These are phyloP conservation scores for Tubosaeta sp. DNA, from an alignment of 768 basidiomycete species.

Conservation along the genomic window DNA sequence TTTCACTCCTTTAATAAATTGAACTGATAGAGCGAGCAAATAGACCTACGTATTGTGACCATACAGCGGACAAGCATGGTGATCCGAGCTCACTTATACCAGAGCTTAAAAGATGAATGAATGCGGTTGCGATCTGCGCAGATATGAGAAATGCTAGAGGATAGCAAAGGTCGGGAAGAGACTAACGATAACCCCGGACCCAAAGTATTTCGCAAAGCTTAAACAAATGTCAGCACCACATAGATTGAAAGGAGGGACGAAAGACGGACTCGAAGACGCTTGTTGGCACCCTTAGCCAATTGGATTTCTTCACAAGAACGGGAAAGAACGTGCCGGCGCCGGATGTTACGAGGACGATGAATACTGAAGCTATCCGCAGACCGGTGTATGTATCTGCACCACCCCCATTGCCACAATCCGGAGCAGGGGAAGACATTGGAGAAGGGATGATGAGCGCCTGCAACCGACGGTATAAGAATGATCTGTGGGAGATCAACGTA, in stretches of 20 bases:
- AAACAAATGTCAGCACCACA: constrained; percentile 3
- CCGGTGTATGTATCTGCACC: constrained; percentile 45
- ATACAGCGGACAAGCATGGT: constrained; percentile 63
- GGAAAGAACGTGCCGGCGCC: constrained; percentile 66
- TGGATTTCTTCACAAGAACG: constrained; percentile 51
- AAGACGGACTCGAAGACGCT: constrained; percentile 61
- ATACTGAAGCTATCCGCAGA: constrained; percentile 68
- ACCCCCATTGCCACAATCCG: constrained; percentile 48
- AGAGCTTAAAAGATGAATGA: constrained; percentile 78
- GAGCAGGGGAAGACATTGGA: constrained; percentile 19
- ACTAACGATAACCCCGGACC: constrained; percentile 81
- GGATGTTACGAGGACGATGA: constrained; percentile 65
- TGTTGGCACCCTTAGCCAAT: constrained; percentile 36
- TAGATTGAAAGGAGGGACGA: not conserved
- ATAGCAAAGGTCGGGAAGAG: not conserved
- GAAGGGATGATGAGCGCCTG: not conserved
- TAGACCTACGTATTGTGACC: constrained; percentile 67
- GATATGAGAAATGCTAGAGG: not conserved
- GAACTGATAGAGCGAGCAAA: not conserved
- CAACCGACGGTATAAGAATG: not conserved
- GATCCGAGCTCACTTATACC: constrained; percentile 68
- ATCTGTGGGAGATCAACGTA: constrained; percentile 13
- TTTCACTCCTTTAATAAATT: not conserved
- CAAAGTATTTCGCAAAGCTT: constrained; percentile 87
- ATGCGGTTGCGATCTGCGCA: constrained; percentile 79